Base-by-base conservation (phyloP, 164 flowering plant species). In the Vitis amurensis region DNA sequence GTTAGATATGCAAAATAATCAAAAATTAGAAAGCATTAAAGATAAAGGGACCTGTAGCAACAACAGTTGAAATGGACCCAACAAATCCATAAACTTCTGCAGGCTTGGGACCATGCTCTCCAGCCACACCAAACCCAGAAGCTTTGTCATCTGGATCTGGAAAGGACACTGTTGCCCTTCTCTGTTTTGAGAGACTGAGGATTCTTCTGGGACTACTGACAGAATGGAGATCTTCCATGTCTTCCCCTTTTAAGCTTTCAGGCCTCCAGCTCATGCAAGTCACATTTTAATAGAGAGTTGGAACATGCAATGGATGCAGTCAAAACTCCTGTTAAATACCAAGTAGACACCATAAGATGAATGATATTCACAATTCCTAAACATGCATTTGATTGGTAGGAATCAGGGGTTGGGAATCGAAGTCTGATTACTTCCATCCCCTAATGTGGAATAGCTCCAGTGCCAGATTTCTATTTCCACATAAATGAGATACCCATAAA, bases 21-120 rank as follows among this genome's bases (percentile, higher is more conserved):
- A 16, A 55, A 48, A 63, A 55, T 4, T 30, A 30, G 27, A 37
- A 53, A 30, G 9, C 13, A 62, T 47, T 27, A 52, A 15, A 55
- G 2, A 74, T 0, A 30, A 19, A 65, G 23, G 14, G n/a, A 90
- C 98, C 94, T 80, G 97, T 86, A 51, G 94, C 84, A 30, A 86
- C 89, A 71, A 86, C 80, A 14, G 97, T 92, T 17, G 97, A 73
- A 55, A 94, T 92, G 68, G 94, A 87, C 1, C 96, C 99, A 4
- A 92, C 93, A 73, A 94, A 94, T 1, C 99, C 99, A 78, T 92
- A 94, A 71, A 92, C 94, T 79, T 94, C 98, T 3, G 90, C 81
- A 71, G 89, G 81, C 57, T 92, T 92, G 15, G 90, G 91, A 55
- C 97, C 97, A 68, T 82, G 90, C 47, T 83, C 89, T 44, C 83